Evolutionary conservation across 2,329 filamentous ascomycete species (phyloP), one percentile per base, ranked within the genome.

Genomic region (Stagonosporopsis rhizophila): DNA sequence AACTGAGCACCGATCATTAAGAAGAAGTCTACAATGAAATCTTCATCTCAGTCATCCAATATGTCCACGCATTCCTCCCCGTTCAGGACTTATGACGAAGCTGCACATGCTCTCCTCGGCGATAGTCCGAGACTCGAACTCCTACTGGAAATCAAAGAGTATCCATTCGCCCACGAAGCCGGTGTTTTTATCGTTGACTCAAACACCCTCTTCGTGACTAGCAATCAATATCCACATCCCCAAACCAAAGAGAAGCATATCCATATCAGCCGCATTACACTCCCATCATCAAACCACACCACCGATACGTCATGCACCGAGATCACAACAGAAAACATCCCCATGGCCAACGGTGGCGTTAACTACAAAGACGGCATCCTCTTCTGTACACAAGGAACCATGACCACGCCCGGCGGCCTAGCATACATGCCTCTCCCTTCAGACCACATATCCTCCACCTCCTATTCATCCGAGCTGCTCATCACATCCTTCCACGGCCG

Each of bases 121-220:
- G 20, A 35, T 0, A 30, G 34, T 2, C 48, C 62, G 11, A 60
- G 55, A 20, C 53, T 65, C 8, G 58, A 63, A 17, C 34, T 63
- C 5, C 48, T 65, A 1, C 40, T 59, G 4, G 60, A 65, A 20
- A 47, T 60, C 9, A 34, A 92, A 91, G 89, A 89, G 91, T 80
- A 92, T 89, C 77, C 80, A 0, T 83, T 83, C 47, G 81, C 81
- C 1, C 81, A 84, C 58, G 82, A 83, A 66, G 81, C 81, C 0
- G 66, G 76, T 19, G 63, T 78, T 35, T 79, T 70, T 63, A 67
- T 77, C 8, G 62, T 69, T 2, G 47, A 58, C 4, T 70, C 62
- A 3, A 69, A 74, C 39, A 63, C 64, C 2, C 59, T 79, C 9
- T 79, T 71, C 62, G 70, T 79, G 52, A 79, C 77, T 2, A 76